These are phyloP conservation scores for Leucoagaricus sp. DNA, from an alignment of 1,284 basidiomycete genomes.

Conservation along the genomic window DNA sequence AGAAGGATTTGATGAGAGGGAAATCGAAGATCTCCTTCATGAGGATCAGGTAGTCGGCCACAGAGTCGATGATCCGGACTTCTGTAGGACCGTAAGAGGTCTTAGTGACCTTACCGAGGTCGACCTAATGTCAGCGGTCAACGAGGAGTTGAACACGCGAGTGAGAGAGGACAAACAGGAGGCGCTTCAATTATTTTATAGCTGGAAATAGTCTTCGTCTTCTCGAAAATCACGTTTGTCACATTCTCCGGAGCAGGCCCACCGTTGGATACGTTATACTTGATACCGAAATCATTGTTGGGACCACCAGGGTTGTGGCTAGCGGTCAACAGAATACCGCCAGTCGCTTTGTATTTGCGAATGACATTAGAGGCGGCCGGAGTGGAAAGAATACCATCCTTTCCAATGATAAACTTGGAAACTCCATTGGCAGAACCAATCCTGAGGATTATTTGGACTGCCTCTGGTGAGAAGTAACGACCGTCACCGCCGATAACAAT, in stretches of 20 bases:
- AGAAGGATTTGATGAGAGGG: constrained; percentile 88
- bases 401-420: constrained; percentile 85
- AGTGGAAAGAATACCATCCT: constrained; percentile 92
- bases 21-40: constrained; percentile 96
- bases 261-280: constrained; percentile 97
- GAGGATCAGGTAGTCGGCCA: constrained; percentile 85
- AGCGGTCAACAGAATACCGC: constrained; percentile 97
- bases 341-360: constrained; percentile 93
- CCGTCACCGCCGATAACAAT: constrained; percentile 98
- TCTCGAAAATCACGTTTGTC: constrained; percentile 92
- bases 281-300: constrained; percentile 98
- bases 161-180: constrained; percentile 51
- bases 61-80: constrained; percentile 94
- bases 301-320: constrained; percentile 98
- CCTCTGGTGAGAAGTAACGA: constrained; percentile 90
- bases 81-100: constrained; percentile 81
- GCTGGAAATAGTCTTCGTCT: constrained; percentile 82
- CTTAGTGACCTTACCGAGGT: constrained; percentile 84
- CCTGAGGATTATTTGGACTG: constrained; percentile 88
- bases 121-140: constrained; percentile 51
- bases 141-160: not conserved
- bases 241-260: constrained; percentile 96
- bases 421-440: constrained; percentile 93
- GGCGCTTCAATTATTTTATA: constrained; percentile 88
- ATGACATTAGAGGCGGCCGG: constrained; percentile 97